Evolutionary conservation across 1,284 basidiomycete species (phyloP).

Genomic region (Laetiporus sulphureus): DNA sequence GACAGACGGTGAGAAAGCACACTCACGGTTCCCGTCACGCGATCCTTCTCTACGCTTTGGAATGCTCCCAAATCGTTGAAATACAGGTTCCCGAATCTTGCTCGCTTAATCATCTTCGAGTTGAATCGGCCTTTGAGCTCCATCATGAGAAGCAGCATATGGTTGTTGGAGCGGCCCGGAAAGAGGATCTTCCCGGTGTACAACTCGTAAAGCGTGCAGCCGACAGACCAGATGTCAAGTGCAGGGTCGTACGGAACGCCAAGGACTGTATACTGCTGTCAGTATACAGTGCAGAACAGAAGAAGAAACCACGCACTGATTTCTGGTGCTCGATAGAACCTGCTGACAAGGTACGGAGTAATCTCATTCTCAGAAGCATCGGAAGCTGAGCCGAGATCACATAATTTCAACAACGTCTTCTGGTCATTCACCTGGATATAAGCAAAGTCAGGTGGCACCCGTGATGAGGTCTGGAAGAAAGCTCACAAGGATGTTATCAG

Average conservation of each 20-base stretch:
- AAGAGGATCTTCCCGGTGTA: constrained; percentile 99
- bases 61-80: constrained; percentile 91
- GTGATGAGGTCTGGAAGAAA: constrained; percentile 4
- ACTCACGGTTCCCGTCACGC: constrained; percentile 77
- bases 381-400: constrained; percentile 94
- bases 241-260: constrained; percentile 93
- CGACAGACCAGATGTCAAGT: constrained; percentile 96
- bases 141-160: constrained; percentile 97
- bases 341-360: constrained; percentile 95
- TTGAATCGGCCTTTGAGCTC: constrained; percentile 94
- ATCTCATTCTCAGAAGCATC: constrained; percentile 95
- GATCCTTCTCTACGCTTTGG: constrained; percentile 75
- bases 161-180: constrained; percentile 94
- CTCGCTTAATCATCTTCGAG: constrained; percentile 90
- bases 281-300: constrained; percentile 2
- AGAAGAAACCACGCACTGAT: constrained; percentile 65
- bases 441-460: constrained; percentile 3
- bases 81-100: constrained; percentile 86
- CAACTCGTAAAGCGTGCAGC: constrained; percentile 95
- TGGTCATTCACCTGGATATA: constrained; percentile 82
- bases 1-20: constrained; percentile 4
- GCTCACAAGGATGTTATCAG: constrained; percentile 89
- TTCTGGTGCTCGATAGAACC: constrained; percentile 98
- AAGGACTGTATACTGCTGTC: constrained; percentile 58
- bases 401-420: constrained; percentile 92